phyloP scores from a whole-genome alignment of 148 eudicot species.

The Heliosperma pusillum region DNA sequence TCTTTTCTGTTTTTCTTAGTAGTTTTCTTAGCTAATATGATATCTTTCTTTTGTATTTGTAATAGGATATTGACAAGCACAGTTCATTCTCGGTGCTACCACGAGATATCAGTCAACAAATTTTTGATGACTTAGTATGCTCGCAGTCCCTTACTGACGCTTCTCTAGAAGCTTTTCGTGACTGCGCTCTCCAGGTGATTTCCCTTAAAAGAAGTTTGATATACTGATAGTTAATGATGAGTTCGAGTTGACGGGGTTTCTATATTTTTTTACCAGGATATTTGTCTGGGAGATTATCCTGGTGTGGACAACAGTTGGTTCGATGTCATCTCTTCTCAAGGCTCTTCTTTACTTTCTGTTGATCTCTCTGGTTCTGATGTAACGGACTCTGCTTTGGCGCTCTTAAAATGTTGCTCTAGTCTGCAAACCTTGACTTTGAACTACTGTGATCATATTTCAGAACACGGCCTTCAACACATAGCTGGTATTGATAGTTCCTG shows the following conservation, averaged over 20 bases:
- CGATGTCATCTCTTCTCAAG: constrained; percentile 30
- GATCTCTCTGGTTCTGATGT: constrained; percentile 40
- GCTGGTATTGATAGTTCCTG: constrained; percentile 28
- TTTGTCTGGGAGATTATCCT: constrained; percentile 36
- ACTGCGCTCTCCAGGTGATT: constrained; percentile 35
- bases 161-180: constrained; percentile 35
- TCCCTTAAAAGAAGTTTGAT: background rate
- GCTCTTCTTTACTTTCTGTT: constrained; percentile 34
- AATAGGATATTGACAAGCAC: constrained; percentile 33
- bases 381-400: constrained; percentile 34
- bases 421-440: constrained; percentile 30
- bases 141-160: constrained; percentile 27
- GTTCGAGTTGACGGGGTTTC: constrained; percentile 13
- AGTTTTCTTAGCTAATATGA: background rate
- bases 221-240: background rate
- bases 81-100: constrained; percentile 31
- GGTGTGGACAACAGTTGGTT: constrained; percentile 35
- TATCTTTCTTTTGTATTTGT: background rate
- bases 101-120: constrained; percentile 36
- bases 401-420: constrained; percentile 28
- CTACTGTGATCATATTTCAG: constrained; percentile 32
- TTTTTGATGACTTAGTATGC: constrained; percentile 30
- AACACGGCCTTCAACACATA: constrained; percentile 29
- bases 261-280: constrained; percentile 27
- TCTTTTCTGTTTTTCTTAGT: background rate